Evolutionary conservation across 805 yeast species (phyloP).

Genomic region (Clavispora santaluciae): DNA sequence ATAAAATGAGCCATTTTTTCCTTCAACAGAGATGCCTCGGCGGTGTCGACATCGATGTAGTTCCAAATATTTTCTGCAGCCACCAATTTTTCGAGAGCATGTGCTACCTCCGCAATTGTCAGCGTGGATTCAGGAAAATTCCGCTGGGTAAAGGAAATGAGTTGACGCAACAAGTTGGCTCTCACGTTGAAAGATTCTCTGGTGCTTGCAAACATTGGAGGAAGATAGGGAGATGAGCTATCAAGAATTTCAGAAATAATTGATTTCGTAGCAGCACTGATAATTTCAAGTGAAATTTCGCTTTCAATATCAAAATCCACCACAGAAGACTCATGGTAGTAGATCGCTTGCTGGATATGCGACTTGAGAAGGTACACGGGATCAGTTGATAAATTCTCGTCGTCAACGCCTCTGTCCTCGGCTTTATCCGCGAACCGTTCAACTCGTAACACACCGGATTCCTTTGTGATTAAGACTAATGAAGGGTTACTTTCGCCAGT

Average conservation of each 20-base stretch:
- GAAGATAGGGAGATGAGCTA: slow-evolving; percentile 53
- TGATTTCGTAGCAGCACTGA: slow-evolving; percentile 36
- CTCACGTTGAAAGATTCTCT: slow-evolving; percentile 51
- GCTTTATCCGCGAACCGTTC: slow-evolving; percentile 37
- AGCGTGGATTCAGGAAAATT: slow-evolving; percentile 42
- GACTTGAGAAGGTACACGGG: slow-evolving; percentile 48
- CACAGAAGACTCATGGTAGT: slow-evolving; percentile 47
- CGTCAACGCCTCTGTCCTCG: slow-evolving; percentile 11
- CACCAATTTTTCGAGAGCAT: slow-evolving; percentile 30
- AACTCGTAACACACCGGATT: slow-evolving; percentile 58
- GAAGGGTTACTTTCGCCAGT: slow-evolving; percentile 38
- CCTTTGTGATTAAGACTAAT: slow-evolving; percentile 42
- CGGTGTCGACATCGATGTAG: slow-evolving; percentile 9
- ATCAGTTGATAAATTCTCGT: slow-evolving; percentile 15
- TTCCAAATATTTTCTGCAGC: slow-evolving; percentile 46
- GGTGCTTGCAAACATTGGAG: slow-evolving; percentile 47
- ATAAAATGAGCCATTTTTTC: slow-evolving; percentile 9
- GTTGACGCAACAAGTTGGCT: slow-evolving; percentile 35
- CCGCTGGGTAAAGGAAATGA: slow-evolving; percentile 40
- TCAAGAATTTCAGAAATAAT: slow-evolving; percentile 54
- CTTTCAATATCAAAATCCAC: slow-evolving; percentile 45
- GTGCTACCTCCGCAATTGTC: slow-evolving; percentile 28
- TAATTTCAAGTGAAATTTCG: slow-evolving; percentile 18
- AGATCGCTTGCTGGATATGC: slow-evolving; percentile 81
- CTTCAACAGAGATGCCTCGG: slow-evolving; percentile 10